Conservation (phyloP, 202 grass and related monocot genomes). For the Saccharum hybrid region DNA sequence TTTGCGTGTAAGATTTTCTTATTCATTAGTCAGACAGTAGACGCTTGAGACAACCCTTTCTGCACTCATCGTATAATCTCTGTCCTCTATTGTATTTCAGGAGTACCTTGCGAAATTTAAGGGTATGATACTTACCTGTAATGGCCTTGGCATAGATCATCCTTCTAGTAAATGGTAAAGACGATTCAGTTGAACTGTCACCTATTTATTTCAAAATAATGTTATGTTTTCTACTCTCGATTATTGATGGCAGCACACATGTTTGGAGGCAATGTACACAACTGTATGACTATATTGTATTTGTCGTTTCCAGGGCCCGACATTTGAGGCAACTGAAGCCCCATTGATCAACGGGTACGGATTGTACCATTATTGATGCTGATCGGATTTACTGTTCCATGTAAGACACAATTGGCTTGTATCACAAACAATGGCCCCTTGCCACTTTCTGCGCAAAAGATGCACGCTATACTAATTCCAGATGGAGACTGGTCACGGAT, state of each 20-base stretch:
- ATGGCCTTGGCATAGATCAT: conserved; percentile 77
- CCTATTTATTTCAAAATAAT: not conserved
- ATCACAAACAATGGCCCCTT: not conserved
- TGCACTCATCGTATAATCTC: not conserved
- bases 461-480: too few species aligned
- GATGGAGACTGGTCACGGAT: too few species aligned
- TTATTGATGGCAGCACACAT: conserved; percentile 6
- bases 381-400: conserved; percentile 27
- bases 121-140: conserved; percentile 86
- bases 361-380: conserved; percentile 19
- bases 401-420: conserved; percentile 20
- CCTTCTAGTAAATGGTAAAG: conserved; percentile 52
- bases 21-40: not conserved
- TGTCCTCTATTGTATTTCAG: conserved; percentile 50
- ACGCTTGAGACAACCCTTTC: not conserved
- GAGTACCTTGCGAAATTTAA: conserved; percentile 87
- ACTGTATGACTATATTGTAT: not conserved
- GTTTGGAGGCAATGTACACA: not conserved
- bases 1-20: conserved; percentile 53
- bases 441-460: conserved; percentile 16
- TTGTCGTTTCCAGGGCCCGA: conserved; percentile 49
- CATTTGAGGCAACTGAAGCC: conserved; percentile 61
- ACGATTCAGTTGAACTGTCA: conserved; percentile 9
- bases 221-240: not conserved
- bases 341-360: conserved; percentile 50